Percentiles rank a stretch among this genome's conserved stretches.
These are phyloP conservation scores for Aspergillus spinulosporus DNA, from an alignment of 2,329 filamentous ascomycete genomes.

Conservation along the genomic window DNA sequence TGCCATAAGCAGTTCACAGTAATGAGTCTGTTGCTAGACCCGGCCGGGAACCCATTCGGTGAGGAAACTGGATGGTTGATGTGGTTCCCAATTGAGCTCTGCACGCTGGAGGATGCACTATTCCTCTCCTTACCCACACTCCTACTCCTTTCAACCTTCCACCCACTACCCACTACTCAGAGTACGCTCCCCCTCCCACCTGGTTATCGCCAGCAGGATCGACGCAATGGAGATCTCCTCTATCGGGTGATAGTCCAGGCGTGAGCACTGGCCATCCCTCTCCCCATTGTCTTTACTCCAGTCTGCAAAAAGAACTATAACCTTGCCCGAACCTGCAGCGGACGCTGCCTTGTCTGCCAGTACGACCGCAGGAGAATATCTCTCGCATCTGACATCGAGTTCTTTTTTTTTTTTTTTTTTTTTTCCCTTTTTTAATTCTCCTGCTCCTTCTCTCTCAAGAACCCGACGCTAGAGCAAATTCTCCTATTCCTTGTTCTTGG, in stretches of 20 bases:
- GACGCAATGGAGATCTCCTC: conserved; percentile 38
- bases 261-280: conserved; percentile 33
- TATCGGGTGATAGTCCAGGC: conserved; percentile 36
- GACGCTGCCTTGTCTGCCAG: background rate
- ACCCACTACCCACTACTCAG: too few relatives aligned
- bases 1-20: too few relatives aligned
- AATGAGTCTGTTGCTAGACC: too few relatives aligned
- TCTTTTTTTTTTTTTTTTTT: too few relatives aligned
- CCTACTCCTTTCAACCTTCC: too few relatives aligned
- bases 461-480: conserved; percentile 11
- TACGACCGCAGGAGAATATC: background rate
- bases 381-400: background rate
- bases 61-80: too few relatives aligned
- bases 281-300: background rate
- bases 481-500: conserved; percentile 13
- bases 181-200: background rate
- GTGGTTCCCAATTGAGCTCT: too few relatives aligned
- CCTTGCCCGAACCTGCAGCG: background rate
- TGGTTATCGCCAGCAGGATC: conserved; percentile 28
- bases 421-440: background rate
- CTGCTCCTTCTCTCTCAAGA: conserved; percentile 3
- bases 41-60: too few relatives aligned
- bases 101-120: background rate
- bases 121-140: background rate
- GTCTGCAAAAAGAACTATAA: conserved; percentile 3